Evolutionary conservation across 139 green algal species (phyloP), one percentile per base, ranked within the genome.

Genomic region (Gonium pectorale): DNA sequence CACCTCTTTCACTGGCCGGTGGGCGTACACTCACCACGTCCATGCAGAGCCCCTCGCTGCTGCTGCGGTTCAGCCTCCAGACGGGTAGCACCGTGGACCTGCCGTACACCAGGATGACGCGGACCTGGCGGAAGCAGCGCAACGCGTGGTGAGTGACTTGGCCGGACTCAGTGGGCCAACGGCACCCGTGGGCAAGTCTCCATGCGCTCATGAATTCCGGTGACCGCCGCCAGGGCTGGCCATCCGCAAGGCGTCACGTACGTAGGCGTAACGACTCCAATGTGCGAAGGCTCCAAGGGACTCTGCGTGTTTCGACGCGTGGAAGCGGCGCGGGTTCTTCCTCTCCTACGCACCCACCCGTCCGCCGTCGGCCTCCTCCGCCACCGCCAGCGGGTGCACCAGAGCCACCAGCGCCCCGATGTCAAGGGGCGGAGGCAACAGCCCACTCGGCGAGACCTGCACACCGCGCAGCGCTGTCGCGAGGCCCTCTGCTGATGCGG

Each of bases 361-460:
- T 29, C 56, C 46, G 2, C 75, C 75, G 59, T 82, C 75, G 13
- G 75, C 75, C 75, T 44, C 75, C 75, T 82, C 75, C 75, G 75
- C 75, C 75, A 82, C 75, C 29, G 75, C 75, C 38, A 82, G 38
- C 40, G 75, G 75, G n/a, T 44, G 26, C 59, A 82, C 41, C 59
- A 82, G 59, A 2, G 29, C 63, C 40, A 72, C 40, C 40, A 82
- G 59, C 8, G 27, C 2, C 2, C 75, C 60, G 29, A 82, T 40
- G 19, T 82, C 75, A 11, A 82, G 59, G 0, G 75, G 75, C n/a
- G 35, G 63, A 27, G 60, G 51, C 29, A 38, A 26, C 2, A n/a
- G 73, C 22, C 5, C 70, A 0, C 26, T 13, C 29, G 74, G 21
- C 26, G 27, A 19, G 27, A 59, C 59, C 13, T 62, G 41, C 6